phyloP scores from a whole-genome alignment of 495 filamentous ascomycete species.

The Sabuloglossum arenarium region DNA sequence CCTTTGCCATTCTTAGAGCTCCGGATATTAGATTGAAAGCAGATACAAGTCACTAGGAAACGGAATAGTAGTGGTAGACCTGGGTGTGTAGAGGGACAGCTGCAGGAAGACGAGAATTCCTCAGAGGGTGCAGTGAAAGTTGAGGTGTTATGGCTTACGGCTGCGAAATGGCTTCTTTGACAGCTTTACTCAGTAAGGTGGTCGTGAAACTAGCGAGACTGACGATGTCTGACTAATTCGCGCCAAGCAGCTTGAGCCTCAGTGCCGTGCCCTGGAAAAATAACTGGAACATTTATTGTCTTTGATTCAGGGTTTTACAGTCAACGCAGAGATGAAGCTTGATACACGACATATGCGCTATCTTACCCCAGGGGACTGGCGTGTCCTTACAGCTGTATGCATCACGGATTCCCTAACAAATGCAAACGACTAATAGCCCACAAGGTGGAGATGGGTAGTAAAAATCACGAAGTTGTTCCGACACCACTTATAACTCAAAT shows the following conservation, averaged over 20 bases:
- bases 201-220: background rate
- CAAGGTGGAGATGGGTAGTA: conserved; percentile 79
- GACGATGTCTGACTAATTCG: background rate
- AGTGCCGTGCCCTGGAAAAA: background rate
- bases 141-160: background rate
- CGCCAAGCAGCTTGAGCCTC: background rate
- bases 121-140: background rate
- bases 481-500: conserved; percentile 73
- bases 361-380: conserved; percentile 82
- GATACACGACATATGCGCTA: conserved; percentile 83
- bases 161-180: background rate
- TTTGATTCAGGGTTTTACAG: background rate
- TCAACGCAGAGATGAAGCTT: conserved; percentile 52
- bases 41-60: background rate
- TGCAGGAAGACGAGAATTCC: background rate
- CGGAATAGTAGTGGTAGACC: background rate
- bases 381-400: conserved; percentile 75
- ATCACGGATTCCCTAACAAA: conserved; percentile 7
- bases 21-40: background rate
- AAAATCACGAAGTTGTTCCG: conserved; percentile 92
- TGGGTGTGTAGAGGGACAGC: background rate
- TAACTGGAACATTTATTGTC: background rate
- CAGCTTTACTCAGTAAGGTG: background rate
- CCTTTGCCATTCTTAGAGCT: conserved; percentile 52
- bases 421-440: conserved; percentile 18